Evolutionary conservation across 2,329 filamentous ascomycete species (phyloP), one percentile per base, ranked within the genome.

Genomic region (Cercospora sp.): DNA sequence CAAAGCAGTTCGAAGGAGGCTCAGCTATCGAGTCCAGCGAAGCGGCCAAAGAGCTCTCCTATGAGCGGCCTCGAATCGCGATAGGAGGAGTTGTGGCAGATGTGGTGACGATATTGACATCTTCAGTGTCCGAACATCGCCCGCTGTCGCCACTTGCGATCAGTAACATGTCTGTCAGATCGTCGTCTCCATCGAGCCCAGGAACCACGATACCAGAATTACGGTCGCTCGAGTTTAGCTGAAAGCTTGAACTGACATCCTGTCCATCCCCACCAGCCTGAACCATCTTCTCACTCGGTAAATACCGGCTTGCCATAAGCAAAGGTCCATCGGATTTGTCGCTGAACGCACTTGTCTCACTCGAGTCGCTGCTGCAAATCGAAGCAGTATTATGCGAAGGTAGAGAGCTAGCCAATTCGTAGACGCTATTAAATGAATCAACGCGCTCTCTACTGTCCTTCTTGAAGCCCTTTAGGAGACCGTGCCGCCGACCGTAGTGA

Each of bases 401-500:
- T 10, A 64, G 16, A 12, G 62, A 64, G 8, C 48, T 42, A 9
- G 48, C 62, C 48, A 64, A 36, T 12, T 64, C 62, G 31, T 64
- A 58, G 6, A 64, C 62, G 48, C 62, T 64, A 7, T 36, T 58
- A 51, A 64, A 64, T 5, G 62, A 64, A 55, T 64, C 62, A 9
- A 55, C 48, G 48, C 62, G 62, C 9, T 39, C 62, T 42, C 48
- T 20, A 26, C 61, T 28, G 31, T 33, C 31, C 2, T 10, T 31
- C 30, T 28, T 58, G 48, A 64, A 64, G 2, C 48, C 62, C 2
- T 26, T 20, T 20, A 64, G 62, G 5, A 57, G 48, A 5, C 48
- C 30, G 18, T 64, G 30, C 1, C 51, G 18, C 23, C 31, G n/a
- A 23, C 48, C 74, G 53, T 72, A 77, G 8, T 69, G 66, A 69